Base-by-base conservation (phyloP, 805 yeast species). In the Nakazawaea populi region DNA sequence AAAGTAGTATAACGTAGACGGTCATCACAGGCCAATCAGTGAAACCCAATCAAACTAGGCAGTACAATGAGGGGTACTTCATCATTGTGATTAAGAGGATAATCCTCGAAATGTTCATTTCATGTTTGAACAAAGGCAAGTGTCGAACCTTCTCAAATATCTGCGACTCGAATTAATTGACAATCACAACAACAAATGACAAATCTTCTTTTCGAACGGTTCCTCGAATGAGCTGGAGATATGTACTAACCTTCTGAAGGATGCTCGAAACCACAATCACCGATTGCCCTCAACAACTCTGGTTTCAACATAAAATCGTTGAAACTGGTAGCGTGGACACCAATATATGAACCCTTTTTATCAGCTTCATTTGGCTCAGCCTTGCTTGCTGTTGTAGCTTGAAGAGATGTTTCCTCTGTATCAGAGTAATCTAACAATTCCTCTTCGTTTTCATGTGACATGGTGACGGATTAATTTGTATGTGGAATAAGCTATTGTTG, bases 181-280 rank as follows among this genome's bases (percentile, higher is more conserved):
- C 11, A 27, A 29, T 42, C 27, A 30, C 36, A 5, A 29, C 27
- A 42, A 48, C 35, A 31, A 32, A 31, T 24, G 32, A 29, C 40
- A 31, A 38, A 27, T 30, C 12, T 35, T 37, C 8, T 12, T 43
- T 38, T 18, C 40, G 8, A 37, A 37, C 10, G 5, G 5, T 3
- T 37, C 14, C 40, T 6, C 11, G n/a, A 12, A 37, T 12, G n/a
- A n/a, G 40, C 24, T 18, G 24, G 24, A 3, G 24, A 18, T 12
- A 37, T 42, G 64, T 69, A 85, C 94, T 80, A 74, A 87, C 94
- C 95, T 85, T 92, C 99, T 58, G 97, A 89, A 58, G 99, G 99
- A 76, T 92, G 99, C 77, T 92, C 99, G 69, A 92, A 92, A 78
- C 99, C 99, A 78, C 97, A 90, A 74, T 92, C 99, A 60, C 91